These are phyloP conservation scores for Pelagophyceae sp. DNA, from an alignment of 352 stramenopile genomes.

Conservation along the genomic window DNA sequence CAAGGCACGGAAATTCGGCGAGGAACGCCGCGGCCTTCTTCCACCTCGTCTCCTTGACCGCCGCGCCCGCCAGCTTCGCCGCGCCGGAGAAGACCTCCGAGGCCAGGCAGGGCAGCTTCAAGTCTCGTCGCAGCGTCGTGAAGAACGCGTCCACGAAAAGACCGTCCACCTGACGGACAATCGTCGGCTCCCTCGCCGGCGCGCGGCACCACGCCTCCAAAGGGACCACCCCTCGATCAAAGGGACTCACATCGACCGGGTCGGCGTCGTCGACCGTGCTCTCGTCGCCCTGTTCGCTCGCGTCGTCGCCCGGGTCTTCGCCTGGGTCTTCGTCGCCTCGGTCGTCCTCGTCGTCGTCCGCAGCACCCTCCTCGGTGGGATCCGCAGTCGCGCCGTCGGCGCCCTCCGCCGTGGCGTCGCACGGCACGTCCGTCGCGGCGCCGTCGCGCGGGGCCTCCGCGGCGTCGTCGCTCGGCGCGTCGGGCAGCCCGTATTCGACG, in stretches of 20 bases:
- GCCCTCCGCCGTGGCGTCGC: background rate
- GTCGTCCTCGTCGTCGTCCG: background rate
- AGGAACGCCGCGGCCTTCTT: constrained; percentile 9
- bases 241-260: too few relatives aligned
- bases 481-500: background rate
- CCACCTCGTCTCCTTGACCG: constrained; percentile 13
- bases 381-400: too few relatives aligned
- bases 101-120: background rate
- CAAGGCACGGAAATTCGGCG: background rate
- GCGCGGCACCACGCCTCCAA: too few relatives aligned
- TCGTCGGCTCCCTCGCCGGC: too few relatives aligned
- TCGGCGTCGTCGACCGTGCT: background rate
- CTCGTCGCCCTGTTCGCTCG: background rate
- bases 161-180: too few relatives aligned
- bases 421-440: background rate
- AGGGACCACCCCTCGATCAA: too few relatives aligned
- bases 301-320: background rate
- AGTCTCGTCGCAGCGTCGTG: constrained; percentile 4
- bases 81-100: background rate
- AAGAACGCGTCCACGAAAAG: background rate
- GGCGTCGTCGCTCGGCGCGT: too few relatives aligned
- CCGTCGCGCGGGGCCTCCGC: background rate
- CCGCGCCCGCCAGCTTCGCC: background rate
- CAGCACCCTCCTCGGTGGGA: background rate
- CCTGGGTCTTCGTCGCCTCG: background rate